Evolutionary conservation across 495 filamentous ascomycete species (phyloP), one percentile per base, ranked within the genome.

Genomic region (Trichoderma erinaceum): DNA sequence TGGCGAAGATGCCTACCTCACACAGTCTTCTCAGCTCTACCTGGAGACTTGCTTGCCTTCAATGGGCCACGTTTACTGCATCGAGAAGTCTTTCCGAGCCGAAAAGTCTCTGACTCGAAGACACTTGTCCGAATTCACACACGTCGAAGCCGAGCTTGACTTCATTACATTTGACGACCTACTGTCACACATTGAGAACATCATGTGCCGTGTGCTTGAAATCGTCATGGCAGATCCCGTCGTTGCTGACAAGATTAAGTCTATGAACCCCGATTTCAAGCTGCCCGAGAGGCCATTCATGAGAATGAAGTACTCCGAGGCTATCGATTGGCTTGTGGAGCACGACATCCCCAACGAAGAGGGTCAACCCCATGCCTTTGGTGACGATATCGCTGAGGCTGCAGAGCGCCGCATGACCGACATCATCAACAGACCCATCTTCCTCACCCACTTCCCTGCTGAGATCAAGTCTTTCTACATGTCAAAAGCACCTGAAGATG

Each of bases 401-500:
- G 96, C 95, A 1, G 95, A 99, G 85, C 89, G 95, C 69, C 86
- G 83, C 74, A 99, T 99, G 96, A 97, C 94, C 13, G 95, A 98
- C 73, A 90, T 89, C 68, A 96, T 99, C 82, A 92, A 92, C 85
- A 80, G 87, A 67, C 95, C 95, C 44, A 97, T 99, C 78, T 92
- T 99, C 82, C 83, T 99, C 18, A 98, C 93, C 6, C 92, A 97
- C 79, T 99, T 99, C 86, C 95, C 95, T 1, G 89, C 89, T 43
- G 91, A 94, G 78, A 96, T 99, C 85, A 99, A 99, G 85, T 91
- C 95, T 4, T 99, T 99, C 79, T 99, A 99, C 82, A 99, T 99
- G 95, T 92, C 92, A 83, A 96, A 92, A 80, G 95, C 93, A 69
- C 81, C 82, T 15, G 76, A 85, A 18, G 95, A 99, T 74, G 82